Percentiles rank a stretch among this genome's conserved stretches.
phyloP scores from a whole-genome alignment of 1,284 basidiomycete species.

The Ceratobasidium sp. region DNA sequence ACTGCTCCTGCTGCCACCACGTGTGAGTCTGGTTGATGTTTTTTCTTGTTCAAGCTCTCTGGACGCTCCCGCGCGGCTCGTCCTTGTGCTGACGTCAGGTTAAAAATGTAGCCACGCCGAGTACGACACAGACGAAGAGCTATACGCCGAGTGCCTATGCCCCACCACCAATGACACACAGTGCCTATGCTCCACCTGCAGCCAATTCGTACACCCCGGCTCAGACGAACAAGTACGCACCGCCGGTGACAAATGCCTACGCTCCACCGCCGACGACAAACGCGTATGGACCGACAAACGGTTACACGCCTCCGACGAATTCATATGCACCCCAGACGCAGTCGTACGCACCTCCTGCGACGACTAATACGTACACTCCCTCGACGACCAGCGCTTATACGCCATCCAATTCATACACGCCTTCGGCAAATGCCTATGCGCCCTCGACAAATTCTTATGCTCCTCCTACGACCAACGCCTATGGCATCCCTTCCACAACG shows the following conservation, averaged over 20 bases:
- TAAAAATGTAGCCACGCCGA: not conserved
- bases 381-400: conserved; percentile 14
- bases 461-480: conserved; percentile 41
- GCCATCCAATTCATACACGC: too few species aligned
- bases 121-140: conserved; percentile 13
- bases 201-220: conserved; percentile 4
- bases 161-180: too few species aligned
- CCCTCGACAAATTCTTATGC: conserved; percentile 40
- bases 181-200: too few species aligned
- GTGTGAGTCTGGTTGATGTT: conserved; percentile 20
- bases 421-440: conserved; percentile 43
- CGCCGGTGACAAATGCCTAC: not conserved
- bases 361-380: too few species aligned
- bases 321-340: conserved; percentile 43
- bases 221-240: not conserved
- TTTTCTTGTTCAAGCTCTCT: not conserved
- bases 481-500: conserved; percentile 42
- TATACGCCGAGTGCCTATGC: conserved; percentile 36
- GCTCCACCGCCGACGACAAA: not conserved
- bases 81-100: not conserved
- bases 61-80: not conserved
- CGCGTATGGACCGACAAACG: too few species aligned
- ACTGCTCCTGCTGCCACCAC: not conserved
- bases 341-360: conserved; percentile 34
- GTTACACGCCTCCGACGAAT: conserved; percentile 44